These are phyloP conservation scores for Leccinum pachyderme DNA, from an alignment of 1,284 basidiomycete genomes.

Conservation along the genomic window DNA sequence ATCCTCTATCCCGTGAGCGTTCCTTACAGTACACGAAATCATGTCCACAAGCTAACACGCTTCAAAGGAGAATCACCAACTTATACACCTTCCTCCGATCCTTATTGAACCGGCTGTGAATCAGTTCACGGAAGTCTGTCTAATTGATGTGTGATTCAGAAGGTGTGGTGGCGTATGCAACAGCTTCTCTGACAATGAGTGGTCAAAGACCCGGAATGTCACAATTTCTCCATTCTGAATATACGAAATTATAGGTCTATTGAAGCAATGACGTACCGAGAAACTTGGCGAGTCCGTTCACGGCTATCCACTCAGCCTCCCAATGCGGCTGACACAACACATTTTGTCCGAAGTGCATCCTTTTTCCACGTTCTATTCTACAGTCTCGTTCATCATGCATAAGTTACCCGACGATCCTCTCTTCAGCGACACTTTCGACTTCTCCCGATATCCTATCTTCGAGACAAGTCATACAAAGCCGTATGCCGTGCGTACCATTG, in stretches of 20 bases:
- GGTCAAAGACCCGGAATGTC: background rate
- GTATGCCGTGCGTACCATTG: slow-evolving; percentile 9
- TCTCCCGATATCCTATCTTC: slow-evolving; percentile 19
- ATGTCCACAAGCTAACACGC: background rate
- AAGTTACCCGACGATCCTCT: slow-evolving; percentile 15
- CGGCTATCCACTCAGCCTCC: slow-evolving; percentile 10
- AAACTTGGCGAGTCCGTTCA: background rate
- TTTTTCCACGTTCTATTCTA: background rate
- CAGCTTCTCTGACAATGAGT: background rate
- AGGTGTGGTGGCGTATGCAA: background rate
- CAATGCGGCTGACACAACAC: slow-evolving; percentile 15
- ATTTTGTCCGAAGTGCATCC: slow-evolving; percentile 1
- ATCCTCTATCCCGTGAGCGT: slow-evolving; percentile 27
- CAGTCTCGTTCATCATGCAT: background rate
- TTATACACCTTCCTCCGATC: background rate
- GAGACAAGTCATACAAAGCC: background rate
- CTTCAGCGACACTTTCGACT: slow-evolving; percentile 24
- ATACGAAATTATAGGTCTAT: background rate
- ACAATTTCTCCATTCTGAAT: background rate
- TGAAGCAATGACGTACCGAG: background rate
- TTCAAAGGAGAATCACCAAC: background rate
- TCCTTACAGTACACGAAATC: background rate
- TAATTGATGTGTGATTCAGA: background rate
- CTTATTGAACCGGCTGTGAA: background rate
- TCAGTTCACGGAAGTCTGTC: background rate